Conservation (phyloP, 1,284 basidiomycete genomes). For the Microbotryomycetes sp. region DNA sequence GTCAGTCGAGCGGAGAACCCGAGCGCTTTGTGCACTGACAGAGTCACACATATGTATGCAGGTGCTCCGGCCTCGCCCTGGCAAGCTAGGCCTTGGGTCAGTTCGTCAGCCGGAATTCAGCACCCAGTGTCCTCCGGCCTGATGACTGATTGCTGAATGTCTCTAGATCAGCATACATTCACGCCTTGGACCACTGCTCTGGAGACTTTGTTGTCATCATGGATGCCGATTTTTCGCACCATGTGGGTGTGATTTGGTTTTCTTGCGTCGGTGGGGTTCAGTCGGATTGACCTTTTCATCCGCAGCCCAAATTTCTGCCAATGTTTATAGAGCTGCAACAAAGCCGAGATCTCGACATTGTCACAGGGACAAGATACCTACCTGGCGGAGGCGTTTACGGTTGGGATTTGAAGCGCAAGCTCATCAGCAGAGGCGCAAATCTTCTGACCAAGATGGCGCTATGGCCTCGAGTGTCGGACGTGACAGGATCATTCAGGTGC, state of each 20-base stretch:
- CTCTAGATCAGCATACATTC: conserved; percentile 77
- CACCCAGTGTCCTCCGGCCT: background rate
- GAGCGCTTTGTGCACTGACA: conserved; percentile 36
- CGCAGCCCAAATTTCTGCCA: conserved; percentile 81
- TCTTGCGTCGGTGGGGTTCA: too few relatives aligned
- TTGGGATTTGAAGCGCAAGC: conserved; percentile 79
- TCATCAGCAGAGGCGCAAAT: conserved; percentile 78
- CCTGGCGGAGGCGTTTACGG: conserved; percentile 69
- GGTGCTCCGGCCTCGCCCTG: conserved; percentile 73
- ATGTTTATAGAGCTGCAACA: conserved; percentile 78
- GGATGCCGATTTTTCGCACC: conserved; percentile 93
- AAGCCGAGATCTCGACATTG: conserved; percentile 73
- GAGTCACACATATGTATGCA: too few relatives aligned
- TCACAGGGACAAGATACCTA: conserved; percentile 81
- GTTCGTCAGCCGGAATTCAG: conserved; percentile 28
- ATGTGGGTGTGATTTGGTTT: conserved; percentile 51
- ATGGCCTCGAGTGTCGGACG: conserved; percentile 72
- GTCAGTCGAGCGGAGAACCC: conserved; percentile 45
- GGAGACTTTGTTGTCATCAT: conserved; percentile 95
- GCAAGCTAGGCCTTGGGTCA: conserved; percentile 80
- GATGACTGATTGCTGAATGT: background rate
- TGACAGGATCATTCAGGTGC: conserved; percentile 79
- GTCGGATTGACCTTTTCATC: background rate
- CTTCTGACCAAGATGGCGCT: conserved; percentile 75
- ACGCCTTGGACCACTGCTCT: conserved; percentile 75